phyloP scores from a whole-genome alignment of 2,329 filamentous ascomycete genomes.

The Alternaria consortialis region DNA sequence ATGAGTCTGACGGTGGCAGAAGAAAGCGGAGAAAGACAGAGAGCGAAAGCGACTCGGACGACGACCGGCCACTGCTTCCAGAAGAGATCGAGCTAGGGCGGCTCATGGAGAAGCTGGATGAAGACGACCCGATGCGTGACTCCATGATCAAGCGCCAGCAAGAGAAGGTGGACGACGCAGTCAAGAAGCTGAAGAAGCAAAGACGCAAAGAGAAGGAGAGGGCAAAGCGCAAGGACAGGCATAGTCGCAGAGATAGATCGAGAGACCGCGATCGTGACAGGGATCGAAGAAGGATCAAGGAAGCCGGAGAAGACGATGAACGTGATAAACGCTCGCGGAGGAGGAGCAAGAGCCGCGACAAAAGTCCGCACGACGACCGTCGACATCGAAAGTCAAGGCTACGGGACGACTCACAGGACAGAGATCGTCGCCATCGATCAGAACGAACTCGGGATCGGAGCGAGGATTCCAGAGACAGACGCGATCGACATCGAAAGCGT shows the following conservation, averaged over 20 bases:
- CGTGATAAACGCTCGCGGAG: slow-evolving; percentile 22
- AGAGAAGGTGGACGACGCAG: slow-evolving; percentile 80
- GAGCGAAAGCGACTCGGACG: slow-evolving; percentile 52
- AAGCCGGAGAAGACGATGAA: slow-evolving; percentile 21
- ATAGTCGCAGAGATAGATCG: slow-evolving; percentile 36
- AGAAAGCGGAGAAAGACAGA: slow-evolving; percentile 58
- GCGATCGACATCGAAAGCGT: slow-evolving; percentile 22
- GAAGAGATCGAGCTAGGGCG: slow-evolving; percentile 83
- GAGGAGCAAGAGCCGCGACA: slow-evolving; percentile 27
- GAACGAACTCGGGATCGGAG: slow-evolving; percentile 24
- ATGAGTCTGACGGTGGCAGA: slow-evolving; percentile 57
- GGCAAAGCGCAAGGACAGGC: slow-evolving; percentile 51
- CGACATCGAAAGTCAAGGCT: slow-evolving; percentile 6
- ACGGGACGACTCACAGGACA: slow-evolving; percentile 22
- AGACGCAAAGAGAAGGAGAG: slow-evolving; percentile 58
- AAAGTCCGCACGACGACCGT: slow-evolving; percentile 21
- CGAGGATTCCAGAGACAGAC: slow-evolving; percentile 16
- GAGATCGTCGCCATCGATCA: slow-evolving; percentile 20
- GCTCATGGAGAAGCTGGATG: slow-evolving; percentile 82
- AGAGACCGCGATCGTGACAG: slow-evolving; percentile 34
- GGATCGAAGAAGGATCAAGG: slow-evolving; percentile 34
- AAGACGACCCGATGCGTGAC: slow-evolving; percentile 97
- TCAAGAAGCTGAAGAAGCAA: slow-evolving; percentile 63
- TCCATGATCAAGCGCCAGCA: slow-evolving; percentile 91
- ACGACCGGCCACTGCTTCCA: slow-evolving; percentile 71